These are phyloP conservation scores for Trametes elegans DNA, from an alignment of 768 basidiomycete species.

Conservation along the genomic window DNA sequence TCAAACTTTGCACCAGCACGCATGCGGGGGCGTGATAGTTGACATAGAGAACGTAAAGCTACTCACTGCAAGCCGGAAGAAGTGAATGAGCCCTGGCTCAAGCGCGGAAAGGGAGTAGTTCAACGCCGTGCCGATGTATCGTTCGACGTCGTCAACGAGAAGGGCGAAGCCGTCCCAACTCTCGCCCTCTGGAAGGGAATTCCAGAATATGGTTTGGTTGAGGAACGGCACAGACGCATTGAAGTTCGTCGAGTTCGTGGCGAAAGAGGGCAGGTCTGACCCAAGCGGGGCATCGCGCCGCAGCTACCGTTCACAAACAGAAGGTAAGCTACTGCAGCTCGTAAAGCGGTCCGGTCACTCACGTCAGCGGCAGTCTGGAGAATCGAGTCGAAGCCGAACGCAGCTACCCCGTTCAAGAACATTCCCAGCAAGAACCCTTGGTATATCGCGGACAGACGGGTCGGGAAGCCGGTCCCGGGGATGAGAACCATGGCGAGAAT, in stretches of 20 bases:
- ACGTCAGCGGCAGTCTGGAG: constrained; percentile 74
- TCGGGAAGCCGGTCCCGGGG: constrained; percentile 79
- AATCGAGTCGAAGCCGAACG: constrained; percentile 79
- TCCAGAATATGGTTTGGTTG: constrained; percentile 37
- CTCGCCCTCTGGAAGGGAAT: constrained; percentile 31
- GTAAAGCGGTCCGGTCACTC: constrained; percentile 23
- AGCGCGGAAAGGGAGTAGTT: constrained; percentile 71
- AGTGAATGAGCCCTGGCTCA: constrained; percentile 61
- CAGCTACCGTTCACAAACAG: constrained; percentile 46
- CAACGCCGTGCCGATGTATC: constrained; percentile 66
- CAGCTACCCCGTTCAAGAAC: constrained; percentile 76
- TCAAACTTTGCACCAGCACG: neutral
- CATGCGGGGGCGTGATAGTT: neutral
- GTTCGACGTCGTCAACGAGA: constrained; percentile 83
- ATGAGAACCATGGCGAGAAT: constrained; percentile 72
- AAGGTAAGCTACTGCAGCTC: constrained; percentile 8
- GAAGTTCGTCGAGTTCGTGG: constrained; percentile 73
- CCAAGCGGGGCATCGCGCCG: constrained; percentile 70
- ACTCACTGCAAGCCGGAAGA: constrained; percentile 79
- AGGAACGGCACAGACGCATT: constrained; percentile 50
- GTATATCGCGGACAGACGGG: constrained; percentile 73
- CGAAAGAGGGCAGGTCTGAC: constrained; percentile 64
- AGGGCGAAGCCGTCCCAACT: constrained; percentile 78
- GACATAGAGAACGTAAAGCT: neutral
- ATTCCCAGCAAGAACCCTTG: constrained; percentile 82